Evolutionary conservation across 2,329 filamentous ascomycete species (phyloP), one percentile per base, ranked within the genome.

Genomic region (Trichoderma semiorbis): DNA sequence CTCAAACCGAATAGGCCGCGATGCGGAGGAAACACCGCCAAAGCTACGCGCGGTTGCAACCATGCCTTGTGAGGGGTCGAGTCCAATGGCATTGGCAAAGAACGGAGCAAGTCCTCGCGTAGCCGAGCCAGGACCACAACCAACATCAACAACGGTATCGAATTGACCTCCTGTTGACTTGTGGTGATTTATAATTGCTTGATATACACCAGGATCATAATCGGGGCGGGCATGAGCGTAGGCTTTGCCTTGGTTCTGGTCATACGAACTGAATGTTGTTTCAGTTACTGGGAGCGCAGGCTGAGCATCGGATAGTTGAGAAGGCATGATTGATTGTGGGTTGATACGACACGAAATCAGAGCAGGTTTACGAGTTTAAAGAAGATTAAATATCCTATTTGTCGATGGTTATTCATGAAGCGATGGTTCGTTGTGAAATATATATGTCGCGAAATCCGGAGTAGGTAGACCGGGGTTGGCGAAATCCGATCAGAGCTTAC

Each of bases 71-170:
- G 39, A 47, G 39, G 39, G 39, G 39, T 47, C 39, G 39, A 47
- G 39, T n/a, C 39, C 39, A 47, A 47, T 47, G 39, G 18, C 39
- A n/a, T 47, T 47, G 39, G 39, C 8, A 47, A 47, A 47, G 18
- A 2, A 47, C 18, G 39, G 39, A 47, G 39, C 39, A 47, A 47
- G 39, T 47, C 39, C 39, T n/a, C 39, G 16, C n/a, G 83, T 83
- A 0, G 84, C 85, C 14, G 78, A 84, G 5, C 88, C 88, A 0
- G 88, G 87, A 0, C 88, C 88, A 75, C 87, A 89, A 36, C 88
- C 88, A 7, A 90, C 78, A 73, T 91, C 88, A 14, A 89, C 76
- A 0, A 88, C 73, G 3, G 78, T 80, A 34, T 79, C 76, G 16
- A 85, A 74, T 14, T 80, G 67, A 14, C 86, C 86, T 24, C 84